Evolutionary conservation across 768 basidiomycete species (phyloP).

Genomic region (Russula sp.): DNA sequence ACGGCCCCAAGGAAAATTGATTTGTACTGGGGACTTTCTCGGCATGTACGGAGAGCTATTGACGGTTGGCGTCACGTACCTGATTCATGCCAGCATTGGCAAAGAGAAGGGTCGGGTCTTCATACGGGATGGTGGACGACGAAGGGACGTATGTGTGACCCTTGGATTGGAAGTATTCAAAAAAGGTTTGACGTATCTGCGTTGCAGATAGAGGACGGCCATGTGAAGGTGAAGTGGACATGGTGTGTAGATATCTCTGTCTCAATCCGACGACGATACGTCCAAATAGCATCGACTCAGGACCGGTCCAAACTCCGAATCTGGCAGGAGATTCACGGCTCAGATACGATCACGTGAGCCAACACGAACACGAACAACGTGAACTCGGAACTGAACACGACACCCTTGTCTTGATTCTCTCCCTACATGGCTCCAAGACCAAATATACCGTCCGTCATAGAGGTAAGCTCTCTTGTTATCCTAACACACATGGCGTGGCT

Average conservation of each 20-base stretch:
- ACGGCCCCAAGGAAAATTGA: constrained; percentile 96
- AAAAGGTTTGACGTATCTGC: constrained; percentile 84
- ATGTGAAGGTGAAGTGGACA: constrained; percentile 1
- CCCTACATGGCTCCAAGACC: constrained; percentile 26
- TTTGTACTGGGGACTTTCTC: constrained; percentile 69
- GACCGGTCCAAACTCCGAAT: background rate
- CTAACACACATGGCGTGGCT: background rate
- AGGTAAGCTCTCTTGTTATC: background rate
- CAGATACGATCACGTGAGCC: constrained; percentile 26
- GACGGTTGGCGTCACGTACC: constrained; percentile 41
- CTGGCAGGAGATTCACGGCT: background rate
- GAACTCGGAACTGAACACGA: background rate
- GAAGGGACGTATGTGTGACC: constrained; percentile 88
- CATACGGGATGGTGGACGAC: constrained; percentile 92
- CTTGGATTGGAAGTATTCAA: constrained; percentile 78
- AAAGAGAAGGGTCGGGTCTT: constrained; percentile 96
- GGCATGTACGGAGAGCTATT: background rate
- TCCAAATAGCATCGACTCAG: constrained; percentile 13
- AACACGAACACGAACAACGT: background rate
- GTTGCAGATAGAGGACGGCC: constrained; percentile 41
- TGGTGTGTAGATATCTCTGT: constrained; percentile 22
- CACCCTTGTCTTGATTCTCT: background rate
- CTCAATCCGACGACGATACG: constrained; percentile 10
- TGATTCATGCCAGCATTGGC: constrained; percentile 99
- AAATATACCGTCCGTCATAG: constrained; percentile 23